phyloP scores from a whole-genome alignment of 495 filamentous ascomycete species.

The Penicillium goetzii region DNA sequence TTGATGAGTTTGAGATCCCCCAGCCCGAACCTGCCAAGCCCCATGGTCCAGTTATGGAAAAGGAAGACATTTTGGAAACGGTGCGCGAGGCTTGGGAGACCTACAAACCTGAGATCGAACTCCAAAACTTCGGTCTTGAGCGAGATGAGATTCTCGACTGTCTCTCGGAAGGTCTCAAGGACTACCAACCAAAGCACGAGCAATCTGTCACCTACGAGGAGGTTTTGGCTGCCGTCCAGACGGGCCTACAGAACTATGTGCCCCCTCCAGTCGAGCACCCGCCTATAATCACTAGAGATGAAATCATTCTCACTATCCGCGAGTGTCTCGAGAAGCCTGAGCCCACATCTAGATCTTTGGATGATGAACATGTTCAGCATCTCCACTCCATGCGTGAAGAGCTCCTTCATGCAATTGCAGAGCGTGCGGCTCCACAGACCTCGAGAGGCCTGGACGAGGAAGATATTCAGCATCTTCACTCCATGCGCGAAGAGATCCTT shows the following conservation, averaged over 20 bases:
- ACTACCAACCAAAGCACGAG: constrained; percentile 65
- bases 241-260: constrained; percentile 75
- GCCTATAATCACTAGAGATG: constrained; percentile 64
- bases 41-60: constrained; percentile 53
- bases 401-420: constrained; percentile 53
- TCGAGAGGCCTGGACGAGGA: constrained; percentile 22
- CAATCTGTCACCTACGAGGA: constrained; percentile 72
- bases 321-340: constrained; percentile 59
- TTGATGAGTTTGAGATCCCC: constrained; percentile 62
- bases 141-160: constrained; percentile 85
- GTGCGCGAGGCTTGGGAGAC: constrained; percentile 88
- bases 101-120: constrained; percentile 88
- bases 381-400: constrained; percentile 35
- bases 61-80: constrained; percentile 82
- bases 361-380: constrained; percentile 31
- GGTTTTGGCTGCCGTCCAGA: constrained; percentile 78
- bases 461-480: constrained; percentile 27
- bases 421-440: constrained; percentile 18
- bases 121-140: constrained; percentile 86
- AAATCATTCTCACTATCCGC: constrained; percentile 17
- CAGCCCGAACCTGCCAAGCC: constrained; percentile 42
- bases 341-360: constrained; percentile 19
- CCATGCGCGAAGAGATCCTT: constrained; percentile 44
- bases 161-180: constrained; percentile 78
- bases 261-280: constrained; percentile 70